Evolutionary conservation across 805 yeast genomes (phyloP), one percentile per base, ranked within the genome.

Genomic region (Candida manassasensis): DNA sequence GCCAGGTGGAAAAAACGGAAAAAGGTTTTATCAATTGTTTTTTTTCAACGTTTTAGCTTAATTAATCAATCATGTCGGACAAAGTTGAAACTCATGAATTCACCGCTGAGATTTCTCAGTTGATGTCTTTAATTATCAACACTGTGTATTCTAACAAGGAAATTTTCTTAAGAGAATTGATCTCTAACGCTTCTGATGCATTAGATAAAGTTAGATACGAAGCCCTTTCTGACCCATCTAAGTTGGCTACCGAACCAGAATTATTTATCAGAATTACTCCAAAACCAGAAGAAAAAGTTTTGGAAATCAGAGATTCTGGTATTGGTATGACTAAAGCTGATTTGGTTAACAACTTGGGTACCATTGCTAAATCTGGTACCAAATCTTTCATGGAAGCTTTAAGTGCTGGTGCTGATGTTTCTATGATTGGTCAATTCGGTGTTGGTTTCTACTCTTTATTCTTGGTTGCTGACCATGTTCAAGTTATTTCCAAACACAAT

Each of bases 381-480:
- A 93, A 93, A 76, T 87, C 95, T 53, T 93, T 93, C 70, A 93
- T 93, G 98, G 98, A 93, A 75, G 98, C 98, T 50, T 77, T 94
- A 50, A 83, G 95, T 49, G 97, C 97, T 48, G 98, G 98, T 73
- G 98, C 99, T 44, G 99, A 93, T 68, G 97, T 93, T 45, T 89
- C 97, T 48, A 93, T 93, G 98, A 93, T 93, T 73, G 99, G 99
- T 79, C 98, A 93, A 75, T 93, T 93, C 76, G 99, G 99, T 88
- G 98, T 93, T 55, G 99, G 99, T 81, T 93, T 93, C 90, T 93
- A 93, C 83, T 93, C 99, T 37, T 77, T 90, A 52, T 93, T 93
- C 85, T 79, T 93, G 75, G 98, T 93, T 63, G 97, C 98, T 56
- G 99, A 93, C 75, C 86, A 79, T 55, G 98, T 93, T 48, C 96